Evolutionary conservation across 75 land plant genomes (phyloP).

Genomic region (Pseudotsuga menziesii): DNA sequence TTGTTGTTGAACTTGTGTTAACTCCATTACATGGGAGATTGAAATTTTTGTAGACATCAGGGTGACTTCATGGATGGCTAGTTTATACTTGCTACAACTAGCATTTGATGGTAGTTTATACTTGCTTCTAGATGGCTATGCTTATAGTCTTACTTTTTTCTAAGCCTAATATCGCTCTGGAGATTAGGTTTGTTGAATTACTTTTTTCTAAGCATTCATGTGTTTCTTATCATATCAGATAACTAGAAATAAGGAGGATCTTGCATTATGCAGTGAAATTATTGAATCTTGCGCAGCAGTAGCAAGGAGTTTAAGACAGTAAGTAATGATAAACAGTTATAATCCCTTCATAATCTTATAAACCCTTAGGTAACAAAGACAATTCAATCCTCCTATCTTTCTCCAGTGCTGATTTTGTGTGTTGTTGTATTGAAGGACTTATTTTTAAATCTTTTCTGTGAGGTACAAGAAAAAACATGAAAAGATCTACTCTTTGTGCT

Average conservation of each 20-base stretch:
- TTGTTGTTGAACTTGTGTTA: no score
- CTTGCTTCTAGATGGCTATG: no score
- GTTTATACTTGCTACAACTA: no score
- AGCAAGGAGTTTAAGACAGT: constrained; percentile 30
- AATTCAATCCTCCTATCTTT: background rate
- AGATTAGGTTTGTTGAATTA: no score
- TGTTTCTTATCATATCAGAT: constrained; percentile 52
- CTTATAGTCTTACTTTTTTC: no score
- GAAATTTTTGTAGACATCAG: no score
- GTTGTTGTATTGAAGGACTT: constrained; percentile 8
- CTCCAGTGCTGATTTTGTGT: background rate
- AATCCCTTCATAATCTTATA: background rate
- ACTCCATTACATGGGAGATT: no score
- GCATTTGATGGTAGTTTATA: no score
- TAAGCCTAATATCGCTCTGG: no score
- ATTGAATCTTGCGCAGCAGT: constrained; percentile 50
- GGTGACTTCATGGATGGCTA: no score
- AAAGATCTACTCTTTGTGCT: background rate
- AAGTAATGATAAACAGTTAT: constrained; percentile 11
- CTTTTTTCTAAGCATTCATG: no score
- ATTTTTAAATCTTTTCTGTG: constrained; percentile 42
- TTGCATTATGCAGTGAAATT: constrained; percentile 41
- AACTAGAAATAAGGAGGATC: constrained; percentile 42
- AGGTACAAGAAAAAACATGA: constrained; percentile 27
- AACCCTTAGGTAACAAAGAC: background rate